These are phyloP conservation scores for Odontarrhena argentea DNA, from an alignment of 345 rosid species.

Conservation along the genomic window DNA sequence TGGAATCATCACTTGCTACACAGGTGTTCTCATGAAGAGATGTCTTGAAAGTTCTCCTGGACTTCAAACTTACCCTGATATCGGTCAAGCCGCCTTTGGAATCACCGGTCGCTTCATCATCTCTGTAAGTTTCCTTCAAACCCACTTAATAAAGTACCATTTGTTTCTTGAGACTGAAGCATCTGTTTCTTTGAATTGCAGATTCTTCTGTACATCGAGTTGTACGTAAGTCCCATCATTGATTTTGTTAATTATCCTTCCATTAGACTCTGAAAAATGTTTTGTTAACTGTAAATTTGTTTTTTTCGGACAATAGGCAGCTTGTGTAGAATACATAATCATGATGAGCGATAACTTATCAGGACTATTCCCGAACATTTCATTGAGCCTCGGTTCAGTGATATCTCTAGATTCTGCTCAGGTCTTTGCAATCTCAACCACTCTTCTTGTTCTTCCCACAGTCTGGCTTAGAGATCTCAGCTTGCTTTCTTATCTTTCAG, in stretches of 20 bases:
- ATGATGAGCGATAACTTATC: conserved; percentile 88
- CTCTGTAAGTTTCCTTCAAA: conserved; percentile 50
- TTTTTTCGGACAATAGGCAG: conserved; percentile 52
- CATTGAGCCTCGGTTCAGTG: conserved; percentile 49
- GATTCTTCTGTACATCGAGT: conserved; percentile 66
- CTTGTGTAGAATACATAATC: conserved; percentile 74
- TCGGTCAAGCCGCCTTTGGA: conserved; percentile 92
- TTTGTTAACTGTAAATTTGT: not conserved
- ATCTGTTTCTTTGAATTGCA: conserved; percentile 44
- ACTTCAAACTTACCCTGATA: conserved; percentile 78
- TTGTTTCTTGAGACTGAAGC: conserved; percentile 40
- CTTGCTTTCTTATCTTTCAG: conserved; percentile 79
- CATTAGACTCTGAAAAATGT: not conserved
- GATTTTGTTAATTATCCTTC: not conserved
- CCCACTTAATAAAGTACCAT: not conserved
- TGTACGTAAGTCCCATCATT: conserved; percentile 66
- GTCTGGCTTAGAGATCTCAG: conserved; percentile 86
- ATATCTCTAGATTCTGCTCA: conserved; percentile 51
- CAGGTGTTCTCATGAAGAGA: conserved; percentile 65
- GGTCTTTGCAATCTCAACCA: conserved; percentile 52
- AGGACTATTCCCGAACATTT: conserved; percentile 58
- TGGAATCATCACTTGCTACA: conserved; percentile 59
- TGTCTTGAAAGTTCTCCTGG: conserved; percentile 78
- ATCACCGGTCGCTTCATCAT: conserved; percentile 55
- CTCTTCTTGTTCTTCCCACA: conserved; percentile 75